Evolutionary conservation across 768 basidiomycete species (phyloP), one percentile per base, ranked within the genome.

Genomic region (Sarcomyxa edulis): DNA sequence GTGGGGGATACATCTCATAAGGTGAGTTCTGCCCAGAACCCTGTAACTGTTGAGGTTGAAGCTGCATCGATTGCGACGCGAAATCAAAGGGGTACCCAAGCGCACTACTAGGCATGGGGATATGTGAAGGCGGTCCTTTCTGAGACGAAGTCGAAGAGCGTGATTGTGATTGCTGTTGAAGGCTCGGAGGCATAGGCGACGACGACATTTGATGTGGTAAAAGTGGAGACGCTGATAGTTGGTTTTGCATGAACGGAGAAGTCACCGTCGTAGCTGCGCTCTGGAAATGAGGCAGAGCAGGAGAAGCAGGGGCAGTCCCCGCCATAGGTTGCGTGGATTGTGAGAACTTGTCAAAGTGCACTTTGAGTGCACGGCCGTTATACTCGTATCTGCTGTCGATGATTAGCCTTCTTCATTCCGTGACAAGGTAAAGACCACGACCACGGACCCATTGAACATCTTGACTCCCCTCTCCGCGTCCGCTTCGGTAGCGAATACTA

Each of bases 311-410:
- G n/a, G 35, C 21, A 2, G 35, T 28, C 5, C 24, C 31, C 25
- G 37, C 16, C 14, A n/a, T 21, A 6, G 35, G 16, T 32, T 24
- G 7, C 10, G 19, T 7, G 15, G 32, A 56, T 16, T 62, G 75
- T 2, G 76, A 68, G 55, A 81, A 91, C 58, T 84, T 87, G 69
- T 98, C 95, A 53, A 82, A 87, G 55, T 92, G 87, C 8, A 97
- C 95, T 54, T 93, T 93, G 28, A 97, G 71, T 7, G 71, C 65
- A 19, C 91, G 81, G 4, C 92, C 92, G 52, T 88, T 88, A 50
- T 85, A 88, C 48, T 96, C 93, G 51, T 80, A 88, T 21, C 92
- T 95, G n/a, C n/a, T n/a, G n/a, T n/a, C n/a, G n/a, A n/a, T n/a
- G n/a, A n/a, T n/a, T n/a, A n/a, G n/a, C n/a, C n/a, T n/a, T n/a